Evolutionary conservation across 129 eudicot genomes (phyloP).

Genomic region (Helianthus tuberosus): DNA sequence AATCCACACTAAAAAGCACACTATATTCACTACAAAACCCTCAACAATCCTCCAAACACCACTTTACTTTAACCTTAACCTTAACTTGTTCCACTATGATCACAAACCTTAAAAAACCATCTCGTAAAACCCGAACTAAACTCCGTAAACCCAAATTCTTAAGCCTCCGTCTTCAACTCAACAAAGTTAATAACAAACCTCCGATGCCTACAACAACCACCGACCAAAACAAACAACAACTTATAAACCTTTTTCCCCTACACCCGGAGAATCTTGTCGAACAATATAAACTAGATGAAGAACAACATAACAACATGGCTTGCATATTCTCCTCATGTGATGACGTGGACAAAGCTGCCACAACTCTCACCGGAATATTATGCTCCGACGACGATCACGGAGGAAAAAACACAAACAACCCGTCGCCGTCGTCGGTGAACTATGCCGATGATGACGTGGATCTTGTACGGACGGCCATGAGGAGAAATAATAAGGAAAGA

Average conservation of each 20-base stretch:
- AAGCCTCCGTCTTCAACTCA: constrained; percentile 52
- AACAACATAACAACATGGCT: constrained; percentile 48
- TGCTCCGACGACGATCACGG: constrained; percentile 30
- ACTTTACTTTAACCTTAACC: background rate
- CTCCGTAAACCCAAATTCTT: constrained; percentile 59
- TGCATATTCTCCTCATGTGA: constrained; percentile 53
- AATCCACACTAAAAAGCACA: constrained; percentile 20
- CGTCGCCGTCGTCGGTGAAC: constrained; percentile 60
- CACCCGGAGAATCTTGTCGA: constrained; percentile 65
- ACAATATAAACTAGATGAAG: constrained; percentile 40
- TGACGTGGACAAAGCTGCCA: constrained; percentile 55
- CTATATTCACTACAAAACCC: constrained; percentile 15
- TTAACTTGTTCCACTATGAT: constrained; percentile 19
- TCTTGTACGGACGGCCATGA: constrained; percentile 79
- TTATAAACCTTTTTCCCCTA: constrained; percentile 58
- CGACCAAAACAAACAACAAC: constrained; percentile 28
- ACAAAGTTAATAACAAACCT: constrained; percentile 22
- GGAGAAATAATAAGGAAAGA: constrained; percentile 58
- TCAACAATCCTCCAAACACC: constrained; percentile 5
- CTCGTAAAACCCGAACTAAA: constrained; percentile 42
- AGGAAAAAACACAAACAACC: constrained; percentile 3
- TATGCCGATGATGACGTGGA: constrained; percentile 49
- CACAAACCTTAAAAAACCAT: background rate
- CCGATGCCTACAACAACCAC: constrained; percentile 32
- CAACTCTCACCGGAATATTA: constrained; percentile 63